Base-by-base conservation (phyloP, 805 yeast species). In the Suhomyces vadensis region DNA sequence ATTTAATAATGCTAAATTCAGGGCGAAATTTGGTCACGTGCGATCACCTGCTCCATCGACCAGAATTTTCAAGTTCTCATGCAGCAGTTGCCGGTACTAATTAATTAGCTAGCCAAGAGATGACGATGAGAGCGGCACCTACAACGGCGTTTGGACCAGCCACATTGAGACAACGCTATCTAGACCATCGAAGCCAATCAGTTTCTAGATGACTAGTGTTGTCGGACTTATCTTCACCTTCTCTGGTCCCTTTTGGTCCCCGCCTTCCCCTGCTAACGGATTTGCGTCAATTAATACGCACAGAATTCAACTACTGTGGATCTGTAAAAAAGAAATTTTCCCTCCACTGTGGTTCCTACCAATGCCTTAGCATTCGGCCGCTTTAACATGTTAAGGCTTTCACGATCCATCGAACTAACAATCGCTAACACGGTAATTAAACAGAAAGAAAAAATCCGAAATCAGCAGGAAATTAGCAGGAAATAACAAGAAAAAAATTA, bases 251-350 rank as follows among this genome's bases (percentile, higher is more conserved):
- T 14, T 7, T 6, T 29, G 16, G 19, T 29, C 19, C 33, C 20
- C 10, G 11, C 33, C 14, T 7, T 7, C 33, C 10, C 3, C 6
- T 29, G 14, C 33, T 29, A 8, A 11, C 14, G 31, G 17, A 7
- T 13, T 27, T 27, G 16, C 33, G 33, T 29, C 33, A 29, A 29
- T 27, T 27, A n/a, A 27, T 29, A 14, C 33, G 33, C 20, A 29
- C 33, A 17, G 33, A 29, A 29, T n/a, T n/a, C n/a, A 14, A 25
- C 13, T 35, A 44, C 41, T 24, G 47, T 44, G 47, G 47, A 37
- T 35, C 40, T 36, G 24, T n/a, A 40, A 26, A 31, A 27, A 43
- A 39, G 41, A 33, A 35, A 35, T 37, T 23, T 11, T 9, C 17
- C 31, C 31, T 20, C 14, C 33, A 29, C 33, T 29, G 33, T 27